Conservation (phyloP, 257 asterid species). For the Ligustrum vulgare region DNA sequence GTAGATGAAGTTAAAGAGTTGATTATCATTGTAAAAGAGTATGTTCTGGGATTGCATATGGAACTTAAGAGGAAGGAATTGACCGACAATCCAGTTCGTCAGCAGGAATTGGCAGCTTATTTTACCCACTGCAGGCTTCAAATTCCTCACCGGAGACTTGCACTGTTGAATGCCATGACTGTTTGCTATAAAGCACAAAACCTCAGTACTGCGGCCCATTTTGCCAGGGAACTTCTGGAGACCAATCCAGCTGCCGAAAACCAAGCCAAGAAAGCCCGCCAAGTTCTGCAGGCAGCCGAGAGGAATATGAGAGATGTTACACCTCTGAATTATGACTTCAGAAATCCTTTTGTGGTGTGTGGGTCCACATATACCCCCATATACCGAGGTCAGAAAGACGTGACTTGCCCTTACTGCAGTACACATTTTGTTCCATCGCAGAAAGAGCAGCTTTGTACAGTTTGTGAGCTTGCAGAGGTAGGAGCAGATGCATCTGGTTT, state of each 20-base stretch:
- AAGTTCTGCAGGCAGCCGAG: slow-evolving; percentile 73
- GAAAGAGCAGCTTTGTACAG: slow-evolving; percentile 69
- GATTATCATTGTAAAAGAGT: slow-evolving; percentile 61
- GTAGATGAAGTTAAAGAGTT: slow-evolving; percentile 87
- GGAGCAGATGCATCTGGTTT: slow-evolving; percentile 90
- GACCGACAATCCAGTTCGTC: slow-evolving; percentile 68
- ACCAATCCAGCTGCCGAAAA: slow-evolving; percentile 65
- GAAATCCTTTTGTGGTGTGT: slow-evolving; percentile 84
- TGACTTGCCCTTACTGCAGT: slow-evolving; percentile 71
- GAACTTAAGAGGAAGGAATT: slow-evolving; percentile 80
- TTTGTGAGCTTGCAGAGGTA: slow-evolving; percentile 70
- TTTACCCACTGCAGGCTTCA: slow-evolving; percentile 83
- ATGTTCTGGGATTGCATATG: slow-evolving; percentile 70
- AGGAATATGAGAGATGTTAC: slow-evolving; percentile 69
- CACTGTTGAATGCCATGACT: slow-evolving; percentile 61
- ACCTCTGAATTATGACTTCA: slow-evolving; percentile 75
- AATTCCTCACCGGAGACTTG: slow-evolving; percentile 74
- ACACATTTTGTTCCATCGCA: slow-evolving; percentile 64
- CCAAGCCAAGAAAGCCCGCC: slow-evolving; percentile 61
- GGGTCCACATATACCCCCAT: slow-evolving; percentile 84
- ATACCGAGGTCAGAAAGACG: slow-evolving; percentile 78
- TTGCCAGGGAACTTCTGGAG: slow-evolving; percentile 77
- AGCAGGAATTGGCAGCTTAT: slow-evolving; percentile 86
- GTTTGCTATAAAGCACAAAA: slow-evolving; percentile 61
- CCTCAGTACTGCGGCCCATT: slow-evolving; percentile 68